These are phyloP conservation scores for Globisporangium megalacanthum DNA, from an alignment of 352 stramenopile species.

Conservation along the genomic window DNA sequence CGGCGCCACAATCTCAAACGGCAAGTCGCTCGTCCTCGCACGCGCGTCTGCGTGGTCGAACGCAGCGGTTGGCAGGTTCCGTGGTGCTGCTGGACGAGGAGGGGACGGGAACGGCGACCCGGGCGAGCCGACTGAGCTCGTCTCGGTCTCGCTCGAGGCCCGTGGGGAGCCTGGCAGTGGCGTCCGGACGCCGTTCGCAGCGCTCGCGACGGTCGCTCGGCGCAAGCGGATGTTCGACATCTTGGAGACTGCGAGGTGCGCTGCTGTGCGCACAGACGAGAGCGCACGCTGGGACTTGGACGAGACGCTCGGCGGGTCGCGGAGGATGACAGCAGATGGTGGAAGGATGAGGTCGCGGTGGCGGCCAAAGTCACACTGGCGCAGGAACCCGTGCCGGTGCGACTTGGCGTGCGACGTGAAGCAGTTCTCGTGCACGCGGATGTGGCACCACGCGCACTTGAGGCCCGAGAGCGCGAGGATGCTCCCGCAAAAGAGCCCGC, in stretches of 20 bases:
- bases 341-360: constrained; percentile 65
- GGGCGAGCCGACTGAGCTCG: constrained; percentile 6
- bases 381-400: constrained; percentile 28
- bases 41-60: background rate
- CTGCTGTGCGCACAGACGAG: constrained; percentile 59
- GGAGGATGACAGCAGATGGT: constrained; percentile 51
- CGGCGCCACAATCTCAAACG: constrained; percentile 52
- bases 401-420: constrained; percentile 32
- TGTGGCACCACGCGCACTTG: constrained; percentile 80
- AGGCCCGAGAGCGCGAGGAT: constrained; percentile 76
- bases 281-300: constrained; percentile 63
- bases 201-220: constrained; percentile 22
- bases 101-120: constrained; percentile 2
- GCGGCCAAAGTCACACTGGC: constrained; percentile 63
- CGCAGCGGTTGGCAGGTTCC: background rate
- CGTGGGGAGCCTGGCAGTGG: constrained; percentile 5
- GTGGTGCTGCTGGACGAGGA: background rate
- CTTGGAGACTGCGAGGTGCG: constrained; percentile 59
- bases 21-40: constrained; percentile 19
- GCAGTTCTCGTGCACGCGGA: constrained; percentile 74
- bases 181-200: constrained; percentile 7
- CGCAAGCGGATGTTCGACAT: constrained; percentile 69
- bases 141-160: constrained; percentile 4
- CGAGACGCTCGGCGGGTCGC: constrained; percentile 22
- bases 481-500: constrained; percentile 72